Base-by-base conservation (phyloP, 2,329 filamentous ascomycete species). In the Dactylonectria estremocensis region DNA sequence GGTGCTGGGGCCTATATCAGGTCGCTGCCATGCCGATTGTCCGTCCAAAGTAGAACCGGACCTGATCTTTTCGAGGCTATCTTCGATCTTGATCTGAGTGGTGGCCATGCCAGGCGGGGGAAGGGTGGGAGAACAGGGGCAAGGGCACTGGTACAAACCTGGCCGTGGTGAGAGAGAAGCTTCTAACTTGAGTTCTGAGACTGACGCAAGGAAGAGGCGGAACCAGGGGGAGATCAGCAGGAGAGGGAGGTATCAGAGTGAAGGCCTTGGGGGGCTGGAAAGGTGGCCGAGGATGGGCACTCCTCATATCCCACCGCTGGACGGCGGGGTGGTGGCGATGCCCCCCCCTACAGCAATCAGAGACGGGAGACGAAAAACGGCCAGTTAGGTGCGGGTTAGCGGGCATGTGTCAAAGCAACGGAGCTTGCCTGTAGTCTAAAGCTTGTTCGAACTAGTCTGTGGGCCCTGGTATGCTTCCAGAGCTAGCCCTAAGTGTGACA, bases 1-100 rank as follows among this genome's bases (percentile, higher is more conserved):
- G 18, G 45, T 43, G 18, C 57, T 61, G 20, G 57, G 31, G 20
- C 46, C 28, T 9, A 52, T 61, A 16, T 61, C 31, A 43, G 46
- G 31, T 50, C 57, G 46, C 45, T 61, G 28, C 45, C 45, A 50
- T 52, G 16, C 57, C 13, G 22, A 35, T 14, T 60, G 22, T 16
- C 50, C 52, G 24, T 37, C 52, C n/a, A 31, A 31, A 40, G 31
- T 37, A 37, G 52, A 55, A 52, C 22, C 43, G 7, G 43, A 45
- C n/a, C 43, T 45, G 43, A 45, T 45, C 43, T 45, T 45, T 45
- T 45, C 43, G 18, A 40, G 52, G 18, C 2, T 55, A 5, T 55
- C 14, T 55, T 55, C 31, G 16, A 55, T 55, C 52, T 43, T 55
- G 10, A 55, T 40, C 52, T 55, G 35, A 13, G 11, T 14, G 53